A percentile compares a stretch with the other conserved stretches of the same genome.
Conservation (phyloP, 805 yeast genomes). For the Saccharomyces mikatae region DNA sequence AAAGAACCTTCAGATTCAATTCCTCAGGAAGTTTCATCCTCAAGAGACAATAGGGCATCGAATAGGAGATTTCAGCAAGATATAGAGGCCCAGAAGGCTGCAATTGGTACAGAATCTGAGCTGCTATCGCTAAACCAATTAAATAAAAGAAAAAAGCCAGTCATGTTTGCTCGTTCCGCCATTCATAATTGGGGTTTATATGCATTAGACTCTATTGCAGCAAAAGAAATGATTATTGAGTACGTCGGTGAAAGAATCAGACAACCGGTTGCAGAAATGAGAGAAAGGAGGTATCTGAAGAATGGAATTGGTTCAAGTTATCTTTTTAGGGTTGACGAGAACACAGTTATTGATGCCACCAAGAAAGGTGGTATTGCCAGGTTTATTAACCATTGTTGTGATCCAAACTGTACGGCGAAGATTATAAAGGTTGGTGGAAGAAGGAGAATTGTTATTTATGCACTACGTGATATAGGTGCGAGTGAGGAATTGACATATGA, state of each 20-base stretch:
- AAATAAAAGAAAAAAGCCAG: conserved; percentile 85
- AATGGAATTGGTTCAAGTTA: conserved; percentile 95
- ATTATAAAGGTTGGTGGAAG: conserved; percentile 91
- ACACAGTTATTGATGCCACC: conserved; percentile 93
- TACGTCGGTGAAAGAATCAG: conserved; percentile 93
- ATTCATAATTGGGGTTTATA: conserved; percentile 98
- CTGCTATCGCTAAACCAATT: conserved; percentile 76
- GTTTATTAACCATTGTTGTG: conserved; percentile 94
- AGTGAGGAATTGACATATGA: conserved; percentile 93
- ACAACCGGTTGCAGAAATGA: conserved; percentile 86
- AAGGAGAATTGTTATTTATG: conserved; percentile 90
- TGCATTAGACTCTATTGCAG: conserved; percentile 92
- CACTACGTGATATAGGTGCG: conserved; percentile 76
- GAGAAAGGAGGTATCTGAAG: conserved; percentile 77
- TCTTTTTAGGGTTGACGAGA: conserved; percentile 84
- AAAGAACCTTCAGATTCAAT: conserved; percentile 11
- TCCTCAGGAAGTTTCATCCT: conserved; percentile 45
- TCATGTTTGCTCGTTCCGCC: conserved; percentile 92
- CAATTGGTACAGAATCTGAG: conserved; percentile 75
- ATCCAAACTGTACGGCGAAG: conserved; percentile 95
- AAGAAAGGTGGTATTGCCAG: conserved; percentile 96
- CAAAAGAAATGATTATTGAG: conserved; percentile 94
- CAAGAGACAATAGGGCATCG: conserved; percentile 79
- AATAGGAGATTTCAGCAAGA: conserved; percentile 86
- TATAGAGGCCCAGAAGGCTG: conserved; percentile 69